Evolutionary conservation across 495 filamentous ascomycete species (phyloP).

Genomic region (Sabuloglossum arenarium): DNA sequence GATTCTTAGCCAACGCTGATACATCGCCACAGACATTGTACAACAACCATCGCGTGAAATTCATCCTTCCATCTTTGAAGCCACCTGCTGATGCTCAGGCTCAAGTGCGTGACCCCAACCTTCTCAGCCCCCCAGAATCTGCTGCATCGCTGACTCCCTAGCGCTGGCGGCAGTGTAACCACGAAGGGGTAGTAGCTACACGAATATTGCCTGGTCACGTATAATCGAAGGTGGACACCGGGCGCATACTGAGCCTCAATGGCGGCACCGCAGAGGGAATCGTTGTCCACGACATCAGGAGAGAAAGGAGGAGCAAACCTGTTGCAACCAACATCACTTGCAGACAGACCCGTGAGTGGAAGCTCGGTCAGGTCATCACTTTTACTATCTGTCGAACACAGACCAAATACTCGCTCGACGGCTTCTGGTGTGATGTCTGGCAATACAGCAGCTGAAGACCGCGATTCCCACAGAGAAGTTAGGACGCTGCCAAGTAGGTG

Average conservation of each 20-base stretch:
- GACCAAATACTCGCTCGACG: neutral
- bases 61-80: too few relatives aligned
- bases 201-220: neutral
- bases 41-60: too few relatives aligned
- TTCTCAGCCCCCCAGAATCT: neutral
- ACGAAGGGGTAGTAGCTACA: neutral
- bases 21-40: neutral
- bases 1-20: neutral
- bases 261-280: neutral
- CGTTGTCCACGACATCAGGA: too few relatives aligned
- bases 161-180: neutral
- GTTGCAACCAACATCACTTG: neutral
- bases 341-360: neutral
- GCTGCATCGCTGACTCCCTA: neutral
- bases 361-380: neutral
- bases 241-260: neutral
- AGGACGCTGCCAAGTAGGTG: constrained; percentile 21
- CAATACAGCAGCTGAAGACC: neutral
- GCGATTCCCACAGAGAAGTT: neutral
- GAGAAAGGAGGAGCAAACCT: neutral
- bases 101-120: neutral
- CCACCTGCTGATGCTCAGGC: neutral
- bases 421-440: neutral
- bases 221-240: neutral
- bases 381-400: neutral